Conservation (phyloP, 495 filamentous ascomycete genomes). For the Aspergillus ellipticus region DNA sequence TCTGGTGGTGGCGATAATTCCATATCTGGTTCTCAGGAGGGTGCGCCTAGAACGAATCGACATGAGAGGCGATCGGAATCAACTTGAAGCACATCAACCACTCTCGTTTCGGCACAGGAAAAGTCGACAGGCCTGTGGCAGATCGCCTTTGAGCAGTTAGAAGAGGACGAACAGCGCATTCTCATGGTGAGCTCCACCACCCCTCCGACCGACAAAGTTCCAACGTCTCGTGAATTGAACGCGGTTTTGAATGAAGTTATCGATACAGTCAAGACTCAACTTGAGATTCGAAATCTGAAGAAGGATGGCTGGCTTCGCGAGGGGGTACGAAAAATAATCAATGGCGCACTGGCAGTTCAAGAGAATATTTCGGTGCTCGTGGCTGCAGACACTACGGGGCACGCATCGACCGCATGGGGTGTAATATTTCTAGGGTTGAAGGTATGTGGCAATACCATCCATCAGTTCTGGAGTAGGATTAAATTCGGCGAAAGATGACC, state of each 20-base stretch:
- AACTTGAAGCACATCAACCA: not conserved
- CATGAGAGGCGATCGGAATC: not conserved
- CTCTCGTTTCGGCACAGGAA: not conserved
- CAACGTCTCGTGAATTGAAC: not conserved
- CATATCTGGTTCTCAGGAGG: no score
- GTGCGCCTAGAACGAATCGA: not conserved
- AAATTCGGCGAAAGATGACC: not conserved
- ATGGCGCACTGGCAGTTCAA: constrained; percentile 12
- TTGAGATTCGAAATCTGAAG: constrained; percentile 1
- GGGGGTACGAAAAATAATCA: constrained; percentile 10
- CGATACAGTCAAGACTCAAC: not conserved
- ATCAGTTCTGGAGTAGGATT: not conserved
- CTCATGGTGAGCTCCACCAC: not conserved
- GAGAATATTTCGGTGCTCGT: constrained; percentile 11
- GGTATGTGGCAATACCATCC: not conserved
- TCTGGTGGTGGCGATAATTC: no score
- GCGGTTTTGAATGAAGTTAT: not conserved
- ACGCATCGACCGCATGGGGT: constrained; percentile 18
- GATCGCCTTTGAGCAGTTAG: not conserved
- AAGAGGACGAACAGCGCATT: not conserved
- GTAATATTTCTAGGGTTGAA: constrained; percentile 9
- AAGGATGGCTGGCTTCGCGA: not conserved
- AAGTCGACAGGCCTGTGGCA: constrained; percentile 1
- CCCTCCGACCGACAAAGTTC: not conserved
- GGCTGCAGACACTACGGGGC: constrained; percentile 11